Evolutionary conservation across 1,284 basidiomycete genomes (phyloP).

Genomic region (Chalciporus piperatoides): DNA sequence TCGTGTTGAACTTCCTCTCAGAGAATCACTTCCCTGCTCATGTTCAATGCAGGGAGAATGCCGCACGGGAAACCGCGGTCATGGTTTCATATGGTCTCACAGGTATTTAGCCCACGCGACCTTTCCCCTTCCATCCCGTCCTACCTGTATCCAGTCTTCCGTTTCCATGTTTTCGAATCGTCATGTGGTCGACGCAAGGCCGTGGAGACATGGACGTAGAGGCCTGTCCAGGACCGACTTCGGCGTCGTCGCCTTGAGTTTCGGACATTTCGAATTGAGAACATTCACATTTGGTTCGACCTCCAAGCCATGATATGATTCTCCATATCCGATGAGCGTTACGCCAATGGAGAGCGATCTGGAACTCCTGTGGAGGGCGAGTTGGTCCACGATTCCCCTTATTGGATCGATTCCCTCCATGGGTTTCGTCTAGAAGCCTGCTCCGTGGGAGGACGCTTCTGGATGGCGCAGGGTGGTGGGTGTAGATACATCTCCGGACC

Average conservation of each 20-base stretch:
- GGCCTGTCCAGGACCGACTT: slow-evolving; percentile 1
- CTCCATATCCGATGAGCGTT: slow-evolving; percentile 17
- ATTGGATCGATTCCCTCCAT: slow-evolving; percentile 3
- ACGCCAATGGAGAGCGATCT: slow-evolving; percentile 19
- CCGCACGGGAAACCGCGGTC: slow-evolving; percentile 8
- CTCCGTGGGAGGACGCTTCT: slow-evolving; percentile 2
- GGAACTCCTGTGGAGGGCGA: slow-evolving; percentile 14
- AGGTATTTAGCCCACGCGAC: not conserved
- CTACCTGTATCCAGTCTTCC: slow-evolving; percentile 2
- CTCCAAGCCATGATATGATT: not conserved
- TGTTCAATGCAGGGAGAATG: slow-evolving; percentile 8
- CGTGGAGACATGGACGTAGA: not conserved
- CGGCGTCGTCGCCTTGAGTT: slow-evolving; percentile 4
- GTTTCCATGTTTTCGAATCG: slow-evolving; percentile 1
- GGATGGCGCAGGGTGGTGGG: slow-evolving; percentile 21
- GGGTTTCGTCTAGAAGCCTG: slow-evolving; percentile 1
- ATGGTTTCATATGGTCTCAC: slow-evolving; percentile 4
- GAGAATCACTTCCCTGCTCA: slow-evolving; percentile 19
- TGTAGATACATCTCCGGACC: not conserved
- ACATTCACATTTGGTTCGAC: not conserved
- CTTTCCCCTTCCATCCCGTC: not conserved
- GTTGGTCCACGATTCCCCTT: slow-evolving; percentile 18
- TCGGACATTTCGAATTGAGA: not conserved
- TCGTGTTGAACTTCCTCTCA: slow-evolving; percentile 14
- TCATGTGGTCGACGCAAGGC: slow-evolving; percentile 11